Base-by-base conservation (phyloP, 2,329 filamentous ascomycete species). In the Aspergillus ochraceoroseus region DNA sequence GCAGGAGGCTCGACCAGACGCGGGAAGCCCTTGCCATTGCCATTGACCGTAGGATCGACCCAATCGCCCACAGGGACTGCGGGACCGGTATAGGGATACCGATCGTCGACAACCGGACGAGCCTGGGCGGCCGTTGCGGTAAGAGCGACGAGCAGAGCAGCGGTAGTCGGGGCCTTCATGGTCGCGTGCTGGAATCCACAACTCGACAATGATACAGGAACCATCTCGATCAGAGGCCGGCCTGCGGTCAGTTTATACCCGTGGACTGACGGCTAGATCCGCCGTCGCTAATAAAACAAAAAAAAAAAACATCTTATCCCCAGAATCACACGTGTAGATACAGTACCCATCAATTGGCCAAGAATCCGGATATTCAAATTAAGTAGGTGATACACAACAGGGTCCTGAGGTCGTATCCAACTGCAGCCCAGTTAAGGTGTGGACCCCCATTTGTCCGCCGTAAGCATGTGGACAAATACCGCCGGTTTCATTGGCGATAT, bases 21-120 rank as follows among this genome's bases (percentile, higher is more conserved):
- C 13, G 66, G 63, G 46, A 71, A 75, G 1, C 73, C 73, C 44
- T 73, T 73, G 20, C 71, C 73, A 48, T 74, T 73, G 49, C 72
- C 72, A 49, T 73, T 73, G 57, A 72, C 51, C 7, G 66, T 71
- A 2, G 59, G 62, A 51, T 75, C 65, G 31, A 74, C 70, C 72
- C 72, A 75, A 44, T 76, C 73, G 30, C 67, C 73, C 3, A 75
- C 53, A 9, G 73, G 72, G 1, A 74, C 59, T 0, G 59, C 62
- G 2, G 73, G 72, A 1, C 73, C 73, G 0, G 59, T 72, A 54
- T 74, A 75, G 3, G 69, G 69, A 44, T 64, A 74, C 5, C 53
- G 47, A 9, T 64, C 66, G 45, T 73, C 70, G 20, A 70, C 67
- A 4, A 53, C 49, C n/a, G 55, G 56, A 8, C 46, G 49, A 19